These are phyloP conservation scores for Alternaria sp. DNA, from an alignment of 2,329 filamentous ascomycete genomes.

Conservation along the genomic window DNA sequence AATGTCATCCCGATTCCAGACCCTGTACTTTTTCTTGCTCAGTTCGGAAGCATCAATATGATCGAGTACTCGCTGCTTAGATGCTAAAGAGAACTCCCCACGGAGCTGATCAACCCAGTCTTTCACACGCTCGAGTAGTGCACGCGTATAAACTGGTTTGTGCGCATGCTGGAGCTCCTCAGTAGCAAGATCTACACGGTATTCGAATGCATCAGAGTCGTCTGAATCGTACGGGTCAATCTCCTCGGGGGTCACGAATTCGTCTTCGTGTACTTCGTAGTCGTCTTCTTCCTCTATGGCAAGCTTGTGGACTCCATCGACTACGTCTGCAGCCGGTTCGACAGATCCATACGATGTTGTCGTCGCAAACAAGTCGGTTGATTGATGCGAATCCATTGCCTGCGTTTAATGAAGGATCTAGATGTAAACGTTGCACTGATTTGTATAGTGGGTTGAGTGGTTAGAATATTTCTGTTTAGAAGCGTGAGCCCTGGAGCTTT, in stretches of 20 bases:
- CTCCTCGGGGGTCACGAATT: not conserved
- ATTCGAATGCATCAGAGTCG: not conserved
- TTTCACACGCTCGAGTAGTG: not conserved
- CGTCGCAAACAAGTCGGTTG: not conserved
- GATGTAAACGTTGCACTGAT: not conserved
- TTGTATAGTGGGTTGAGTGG: not conserved
- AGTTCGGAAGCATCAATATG: not conserved
- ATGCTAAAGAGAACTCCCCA: not conserved
- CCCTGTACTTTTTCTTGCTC: not conserved
- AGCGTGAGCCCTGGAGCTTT: not conserved
- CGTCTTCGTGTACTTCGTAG: not conserved
- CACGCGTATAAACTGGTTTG: conserved; percentile 1
- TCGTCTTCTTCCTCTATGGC: not conserved
- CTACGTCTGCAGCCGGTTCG: not conserved
- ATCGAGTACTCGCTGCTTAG: not conserved
- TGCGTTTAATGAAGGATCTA: not conserved
- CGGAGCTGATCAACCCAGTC: not conserved
- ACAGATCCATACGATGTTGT: not conserved
- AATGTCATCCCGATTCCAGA: not conserved
- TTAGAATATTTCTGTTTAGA: not conserved
- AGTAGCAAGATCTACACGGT: not conserved
- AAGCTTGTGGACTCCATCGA: not conserved
- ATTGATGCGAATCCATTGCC: not conserved
- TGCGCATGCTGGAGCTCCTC: not conserved
- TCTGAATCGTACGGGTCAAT: not conserved